phyloP scores from a whole-genome alignment of 1,284 basidiomycete species.

The Wolfiporia cocos region DNA sequence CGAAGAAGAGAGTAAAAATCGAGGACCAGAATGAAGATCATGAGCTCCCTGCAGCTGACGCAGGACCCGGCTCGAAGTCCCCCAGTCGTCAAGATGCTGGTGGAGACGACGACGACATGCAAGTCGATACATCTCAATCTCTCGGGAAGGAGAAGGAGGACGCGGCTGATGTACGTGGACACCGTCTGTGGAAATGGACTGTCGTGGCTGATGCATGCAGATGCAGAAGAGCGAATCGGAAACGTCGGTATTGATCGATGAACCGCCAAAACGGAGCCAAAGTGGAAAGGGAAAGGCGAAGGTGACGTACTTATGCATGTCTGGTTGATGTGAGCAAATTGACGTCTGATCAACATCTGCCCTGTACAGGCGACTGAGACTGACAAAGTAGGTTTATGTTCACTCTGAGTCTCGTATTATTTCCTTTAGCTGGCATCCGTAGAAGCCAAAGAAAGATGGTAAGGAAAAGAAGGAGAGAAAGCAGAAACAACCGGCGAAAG shows the following conservation, averaged over 20 bases:
- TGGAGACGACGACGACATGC: background rate
- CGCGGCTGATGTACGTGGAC: background rate
- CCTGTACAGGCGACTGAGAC: no score
- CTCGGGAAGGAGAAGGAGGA: background rate
- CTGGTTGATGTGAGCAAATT: background rate
- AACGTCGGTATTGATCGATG: conserved; percentile 53
- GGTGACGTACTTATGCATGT: no score
- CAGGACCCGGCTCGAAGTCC: background rate
- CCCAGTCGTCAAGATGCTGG: background rate
- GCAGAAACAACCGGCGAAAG: conserved; percentile 18
- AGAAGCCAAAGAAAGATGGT: conserved; percentile 4
- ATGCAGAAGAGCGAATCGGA: conserved; percentile 51
- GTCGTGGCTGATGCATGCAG: background rate
- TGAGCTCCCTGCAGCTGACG: conserved; percentile 6
- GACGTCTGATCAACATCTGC: background rate
- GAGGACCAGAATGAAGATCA: no score
- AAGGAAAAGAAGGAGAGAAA: conserved; percentile 20
- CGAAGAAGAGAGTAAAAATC: no score
- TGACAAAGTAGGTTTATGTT: no score
- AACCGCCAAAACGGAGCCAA: conserved; percentile 33
- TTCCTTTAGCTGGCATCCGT: no score
- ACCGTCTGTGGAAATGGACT: conserved; percentile 5
- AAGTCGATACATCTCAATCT: background rate
- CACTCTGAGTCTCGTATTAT: no score
- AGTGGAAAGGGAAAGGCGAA: conserved; percentile 18